Evolutionary conservation across 192 early-diverging fungal genomes (phyloP).

Genomic region (Backusella tarrabulga): DNA sequence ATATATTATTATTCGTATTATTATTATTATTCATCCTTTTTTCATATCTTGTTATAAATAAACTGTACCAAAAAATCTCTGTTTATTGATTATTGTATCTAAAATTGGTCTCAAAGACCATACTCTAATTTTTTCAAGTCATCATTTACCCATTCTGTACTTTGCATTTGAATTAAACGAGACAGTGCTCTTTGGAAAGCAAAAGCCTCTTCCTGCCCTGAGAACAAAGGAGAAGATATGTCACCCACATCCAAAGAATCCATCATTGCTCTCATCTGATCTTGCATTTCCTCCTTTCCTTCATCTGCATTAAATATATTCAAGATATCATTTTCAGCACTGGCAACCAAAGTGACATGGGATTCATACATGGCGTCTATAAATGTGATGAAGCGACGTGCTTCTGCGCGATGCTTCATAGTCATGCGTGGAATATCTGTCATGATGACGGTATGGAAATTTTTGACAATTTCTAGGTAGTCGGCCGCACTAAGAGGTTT

Average conservation of each 20-base stretch:
- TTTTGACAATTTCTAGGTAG: conserved; percentile 80
- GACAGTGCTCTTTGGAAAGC: conserved; percentile 93
- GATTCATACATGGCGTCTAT: conserved; percentile 93
- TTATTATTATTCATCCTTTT: neutral
- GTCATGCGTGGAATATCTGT: conserved; percentile 76
- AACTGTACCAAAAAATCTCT: conserved; percentile 1
- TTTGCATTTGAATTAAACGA: conserved; percentile 92
- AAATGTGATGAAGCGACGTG: conserved; percentile 90
- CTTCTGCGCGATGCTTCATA: conserved; percentile 76
- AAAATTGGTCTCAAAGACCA: neutral
- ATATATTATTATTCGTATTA: neutral
- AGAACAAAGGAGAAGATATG: conserved; percentile 62
- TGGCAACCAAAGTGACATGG: conserved; percentile 67
- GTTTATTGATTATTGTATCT: conserved; percentile 1
- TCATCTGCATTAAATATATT: conserved; percentile 72
- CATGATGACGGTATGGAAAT: conserved; percentile 75
- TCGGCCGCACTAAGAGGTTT: conserved; percentile 78
- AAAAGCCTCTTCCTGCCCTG: conserved; percentile 93
- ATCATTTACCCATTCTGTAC: conserved; percentile 61
- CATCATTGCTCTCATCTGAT: conserved; percentile 59
- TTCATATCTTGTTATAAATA: neutral
- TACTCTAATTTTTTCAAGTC: conserved; percentile 6
- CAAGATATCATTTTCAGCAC: conserved; percentile 63
- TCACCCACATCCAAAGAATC: conserved; percentile 51
- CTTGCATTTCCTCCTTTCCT: conserved; percentile 40